Evolutionary conservation across 805 yeast species (phyloP).

Genomic region (Teunomyces pallodes): DNA sequence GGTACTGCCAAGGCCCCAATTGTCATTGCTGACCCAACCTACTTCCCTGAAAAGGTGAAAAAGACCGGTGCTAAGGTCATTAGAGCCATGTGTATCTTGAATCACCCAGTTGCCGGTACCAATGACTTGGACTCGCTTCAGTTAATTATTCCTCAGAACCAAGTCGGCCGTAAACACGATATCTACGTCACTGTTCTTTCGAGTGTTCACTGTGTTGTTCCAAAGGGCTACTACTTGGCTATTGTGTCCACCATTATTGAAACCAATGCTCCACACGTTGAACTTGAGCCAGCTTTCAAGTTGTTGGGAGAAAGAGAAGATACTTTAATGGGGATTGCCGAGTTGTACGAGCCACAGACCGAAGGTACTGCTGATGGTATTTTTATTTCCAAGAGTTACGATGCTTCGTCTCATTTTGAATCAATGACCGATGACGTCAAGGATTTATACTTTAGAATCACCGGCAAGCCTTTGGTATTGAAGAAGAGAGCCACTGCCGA

Average conservation of each 20-base stretch:
- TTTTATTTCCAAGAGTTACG: slow-evolving; percentile 85
- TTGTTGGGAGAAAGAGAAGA: slow-evolving; percentile 77
- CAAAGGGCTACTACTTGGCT: slow-evolving; percentile 87
- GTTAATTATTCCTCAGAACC: slow-evolving; percentile 95
- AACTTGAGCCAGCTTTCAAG: slow-evolving; percentile 91
- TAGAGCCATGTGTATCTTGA: slow-evolving; percentile 83
- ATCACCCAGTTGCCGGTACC: slow-evolving; percentile 85
- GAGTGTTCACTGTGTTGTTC: slow-evolving; percentile 83
- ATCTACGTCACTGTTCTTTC: slow-evolving; percentile 91
- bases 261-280: slow-evolving; percentile 88
- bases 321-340: slow-evolving; percentile 91
- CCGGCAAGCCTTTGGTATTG: slow-evolving; percentile 87
- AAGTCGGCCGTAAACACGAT: slow-evolving; percentile 88
- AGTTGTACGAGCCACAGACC: slow-evolving; percentile 78
- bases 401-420: slow-evolving; percentile 94
- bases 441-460: slow-evolving; percentile 86
- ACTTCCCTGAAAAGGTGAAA: slow-evolving; percentile 81
- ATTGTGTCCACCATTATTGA: slow-evolving; percentile 93
- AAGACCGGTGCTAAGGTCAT: slow-evolving; percentile 73
- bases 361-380: slow-evolving; percentile 82
- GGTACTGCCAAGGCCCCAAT: slow-evolving; percentile 90
- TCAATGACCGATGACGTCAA: slow-evolving; percentile 95
- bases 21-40: slow-evolving; percentile 96
- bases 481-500: slow-evolving; percentile 70
- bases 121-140: slow-evolving; percentile 84